These are phyloP conservation scores for Sclerotinia sclerotiorum DNA, from an alignment of 2,329 filamentous ascomycete species.

Conservation along the genomic window DNA sequence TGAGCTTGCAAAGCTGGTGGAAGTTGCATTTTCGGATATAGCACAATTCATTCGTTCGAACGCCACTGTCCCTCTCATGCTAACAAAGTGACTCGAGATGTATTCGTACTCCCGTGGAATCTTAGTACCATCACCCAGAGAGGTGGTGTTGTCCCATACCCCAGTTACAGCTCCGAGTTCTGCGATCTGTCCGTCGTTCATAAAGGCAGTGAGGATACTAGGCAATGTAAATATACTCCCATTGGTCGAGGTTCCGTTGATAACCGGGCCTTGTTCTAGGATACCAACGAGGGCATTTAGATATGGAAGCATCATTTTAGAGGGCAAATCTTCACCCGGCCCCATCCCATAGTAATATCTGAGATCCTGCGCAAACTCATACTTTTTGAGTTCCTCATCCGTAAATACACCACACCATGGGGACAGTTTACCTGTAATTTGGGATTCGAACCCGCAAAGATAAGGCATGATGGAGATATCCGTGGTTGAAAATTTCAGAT, in stretches of 20 bases:
- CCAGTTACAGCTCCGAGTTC: conserved; percentile 60
- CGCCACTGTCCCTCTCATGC: conserved; percentile 65
- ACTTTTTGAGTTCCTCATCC: conserved; percentile 59
- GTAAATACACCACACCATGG: conserved; percentile 64
- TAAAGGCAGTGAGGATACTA: conserved; percentile 59
- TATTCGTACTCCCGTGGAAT: conserved; percentile 53
- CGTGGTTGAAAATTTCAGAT: conserved; percentile 52
- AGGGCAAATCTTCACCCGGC: conserved; percentile 53
- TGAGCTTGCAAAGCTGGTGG: not conserved
- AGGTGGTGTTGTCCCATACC: conserved; percentile 51
- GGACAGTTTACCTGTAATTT: conserved; percentile 61
- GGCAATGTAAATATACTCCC: conserved; percentile 52
- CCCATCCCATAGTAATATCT: conserved; percentile 67
- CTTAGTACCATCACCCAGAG: conserved; percentile 41
- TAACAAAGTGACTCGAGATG: conserved; percentile 55
- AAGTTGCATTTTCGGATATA: not conserved
- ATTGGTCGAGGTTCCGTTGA: conserved; percentile 49
- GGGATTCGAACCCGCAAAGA: conserved; percentile 69
- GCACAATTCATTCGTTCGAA: conserved; percentile 46
- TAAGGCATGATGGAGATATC: conserved; percentile 63
- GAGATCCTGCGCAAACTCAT: conserved; percentile 67
- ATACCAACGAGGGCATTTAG: conserved; percentile 54
- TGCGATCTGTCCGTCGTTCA: conserved; percentile 66
- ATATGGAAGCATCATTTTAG: conserved; percentile 61
- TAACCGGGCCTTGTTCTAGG: conserved; percentile 53